Base-by-base conservation (phyloP, 371 early-diverging fungal species). In the Mortierella sp. region DNA sequence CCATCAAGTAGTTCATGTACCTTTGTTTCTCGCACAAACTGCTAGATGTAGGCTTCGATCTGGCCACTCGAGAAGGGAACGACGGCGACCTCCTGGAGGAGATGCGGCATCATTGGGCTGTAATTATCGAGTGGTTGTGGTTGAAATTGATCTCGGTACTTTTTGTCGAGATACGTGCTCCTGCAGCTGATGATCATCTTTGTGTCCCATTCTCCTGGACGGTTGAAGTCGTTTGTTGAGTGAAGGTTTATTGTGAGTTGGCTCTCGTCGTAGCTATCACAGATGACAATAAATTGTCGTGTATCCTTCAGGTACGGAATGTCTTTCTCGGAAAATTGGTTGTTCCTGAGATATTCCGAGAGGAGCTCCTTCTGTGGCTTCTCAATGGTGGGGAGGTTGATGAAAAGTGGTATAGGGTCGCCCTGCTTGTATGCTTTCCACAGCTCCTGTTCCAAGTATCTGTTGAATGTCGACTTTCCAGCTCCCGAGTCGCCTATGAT, bases 391-490 rank as follows among this genome's bases (percentile, higher is more conserved):
- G 80, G 63, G 65, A 80, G 68, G n/a, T 72, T 49, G 72, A 80
- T 54, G 56, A 44, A 63, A 16, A 80, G 65, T 1, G 80, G 80
- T 11, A 80, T 80, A 4, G 18, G 49, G 11, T 14, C 68, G 0
- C 41, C 70, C 14, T 24, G 29, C 0, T 43, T 29, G 72, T 79
- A 79, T 0, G 43, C 38, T 1, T 49, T 14, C 63, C 58, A 63
- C 3, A 79, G 63, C 1, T 2, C 4, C 16, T 54, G 12, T 7
- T 74, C 79, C 0, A 79, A 46, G 4, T 75, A 27, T 6, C 41
- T 55, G 60, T 51, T 79, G 65, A 79, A 79, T 16, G 72, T 79
- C 38, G 79, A 79, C 38, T 79, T 79, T 27, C 79, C 79, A 12
- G 74, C 68, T 56, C 79, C 79, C 0, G 74, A 70, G 48, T 79